phyloP scores from a whole-genome alignment of 1,284 basidiomycete species.

The Paramarasmius palmivorus region DNA sequence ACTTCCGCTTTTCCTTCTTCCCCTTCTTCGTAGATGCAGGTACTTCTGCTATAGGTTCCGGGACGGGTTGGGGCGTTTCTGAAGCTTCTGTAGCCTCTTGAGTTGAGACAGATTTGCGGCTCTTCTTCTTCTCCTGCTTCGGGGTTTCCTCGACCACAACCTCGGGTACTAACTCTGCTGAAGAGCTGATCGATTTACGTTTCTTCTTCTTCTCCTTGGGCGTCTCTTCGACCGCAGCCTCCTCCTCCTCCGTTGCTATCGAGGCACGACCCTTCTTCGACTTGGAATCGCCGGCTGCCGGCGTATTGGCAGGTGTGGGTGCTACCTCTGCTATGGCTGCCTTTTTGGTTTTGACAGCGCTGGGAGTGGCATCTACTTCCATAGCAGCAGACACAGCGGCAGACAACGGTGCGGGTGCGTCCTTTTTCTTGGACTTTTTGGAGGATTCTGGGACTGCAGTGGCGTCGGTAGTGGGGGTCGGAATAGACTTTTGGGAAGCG shows the following conservation, averaged over 20 bases:
- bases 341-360: conserved; percentile 6
- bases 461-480: neutral
- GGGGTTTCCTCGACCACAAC: neutral
- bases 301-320: conserved; percentile 3
- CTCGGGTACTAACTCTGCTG: neutral
- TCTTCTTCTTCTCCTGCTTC: conserved; percentile 3
- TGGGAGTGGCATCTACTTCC: neutral
- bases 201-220: conserved; percentile 7
- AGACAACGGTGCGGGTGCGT: neutral
- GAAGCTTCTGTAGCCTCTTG: neutral
- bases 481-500: neutral
- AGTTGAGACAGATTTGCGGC: neutral
- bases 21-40: conserved; percentile 1
- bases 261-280: neutral
- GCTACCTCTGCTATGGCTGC: neutral
- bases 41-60: neutral
- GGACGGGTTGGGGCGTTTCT: neutral
- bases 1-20: conserved; percentile 13
- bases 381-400: neutral
- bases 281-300: neutral
- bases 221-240: neutral
- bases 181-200: neutral
- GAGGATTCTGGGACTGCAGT: neutral
- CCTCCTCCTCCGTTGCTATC: no score
- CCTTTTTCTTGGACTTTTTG: conserved; percentile 7